Percentiles rank a stretch among this genome's conserved stretches.
Evolutionary conservation across 768 basidiomycete genomes (phyloP).

Genomic region (Lactarius vividus): DNA sequence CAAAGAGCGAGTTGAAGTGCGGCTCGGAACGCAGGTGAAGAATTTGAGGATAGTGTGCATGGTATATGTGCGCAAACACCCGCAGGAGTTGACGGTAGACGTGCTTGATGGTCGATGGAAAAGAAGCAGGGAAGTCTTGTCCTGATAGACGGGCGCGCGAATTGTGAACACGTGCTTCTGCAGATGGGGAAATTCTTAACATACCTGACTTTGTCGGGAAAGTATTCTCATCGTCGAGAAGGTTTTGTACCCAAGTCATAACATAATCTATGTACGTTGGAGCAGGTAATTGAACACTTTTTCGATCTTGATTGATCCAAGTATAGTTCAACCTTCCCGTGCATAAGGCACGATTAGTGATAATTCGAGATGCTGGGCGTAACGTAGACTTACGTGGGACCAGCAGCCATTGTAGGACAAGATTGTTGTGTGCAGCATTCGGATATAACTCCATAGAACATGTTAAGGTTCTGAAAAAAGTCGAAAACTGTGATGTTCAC

Average conservation of each 20-base stretch:
- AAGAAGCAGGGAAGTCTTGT: conserved; percentile 80
- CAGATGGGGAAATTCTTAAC: conserved; percentile 28
- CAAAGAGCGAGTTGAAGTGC: conserved; percentile 96
- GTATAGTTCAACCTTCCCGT: conserved; percentile 77
- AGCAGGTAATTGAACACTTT: conserved; percentile 82
- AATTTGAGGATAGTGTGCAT: conserved; percentile 88
- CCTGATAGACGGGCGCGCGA: conserved; percentile 44
- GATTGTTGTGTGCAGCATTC: conserved; percentile 89
- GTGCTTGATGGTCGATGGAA: conserved; percentile 88
- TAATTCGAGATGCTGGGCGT: neutral
- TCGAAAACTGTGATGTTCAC: conserved; percentile 69
- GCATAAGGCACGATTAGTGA: neutral
- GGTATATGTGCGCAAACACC: conserved; percentile 96
- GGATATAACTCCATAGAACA: conserved; percentile 92
- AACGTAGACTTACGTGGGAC: conserved; percentile 57
- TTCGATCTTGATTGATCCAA: conserved; percentile 91
- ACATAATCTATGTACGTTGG: conserved; percentile 98
- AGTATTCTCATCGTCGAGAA: conserved; percentile 89
- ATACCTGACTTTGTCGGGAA: conserved; percentile 95
- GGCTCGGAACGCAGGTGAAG: conserved; percentile 92
- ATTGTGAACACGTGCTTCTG: neutral
- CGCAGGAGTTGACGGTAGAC: conserved; percentile 96
- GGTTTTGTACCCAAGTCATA: conserved; percentile 94
- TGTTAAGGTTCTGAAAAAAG: conserved; percentile 95
- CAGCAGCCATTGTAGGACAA: conserved; percentile 92